These are phyloP conservation scores for Anthostomella pinea DNA, from an alignment of 2,329 filamentous ascomycete genomes.

Conservation along the genomic window DNA sequence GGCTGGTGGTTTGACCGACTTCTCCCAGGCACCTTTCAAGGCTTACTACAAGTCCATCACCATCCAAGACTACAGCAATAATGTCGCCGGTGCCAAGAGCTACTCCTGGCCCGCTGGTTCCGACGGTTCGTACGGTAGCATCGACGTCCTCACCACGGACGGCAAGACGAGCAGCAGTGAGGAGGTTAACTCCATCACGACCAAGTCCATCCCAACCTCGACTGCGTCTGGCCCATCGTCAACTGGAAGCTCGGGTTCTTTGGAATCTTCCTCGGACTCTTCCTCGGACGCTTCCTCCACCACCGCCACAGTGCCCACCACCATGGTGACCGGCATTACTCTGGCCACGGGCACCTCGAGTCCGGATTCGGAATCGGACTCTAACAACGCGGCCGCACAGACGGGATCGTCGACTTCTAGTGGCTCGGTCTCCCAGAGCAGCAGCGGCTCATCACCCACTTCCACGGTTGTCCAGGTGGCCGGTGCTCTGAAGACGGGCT, in stretches of 20 bases:
- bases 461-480: slow-evolving; percentile 12
- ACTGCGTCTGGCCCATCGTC: slow-evolving; percentile 12
- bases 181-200: slow-evolving; percentile 18
- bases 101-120: slow-evolving; percentile 50
- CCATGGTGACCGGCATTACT: slow-evolving; percentile 22
- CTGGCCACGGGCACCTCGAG: slow-evolving; percentile 13
- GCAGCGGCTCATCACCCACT: slow-evolving; percentile 8
- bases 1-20: slow-evolving; percentile 61
- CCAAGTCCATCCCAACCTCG: slow-evolving; percentile 10
- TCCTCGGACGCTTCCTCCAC: slow-evolving; percentile 18
- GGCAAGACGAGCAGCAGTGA: slow-evolving; percentile 21
- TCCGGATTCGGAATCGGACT: not conserved
- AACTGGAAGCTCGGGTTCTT: slow-evolving; percentile 2
- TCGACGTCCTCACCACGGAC: slow-evolving; percentile 45
- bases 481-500: slow-evolving; percentile 23
- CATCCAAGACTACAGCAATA: slow-evolving; percentile 54
- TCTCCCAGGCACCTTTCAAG: slow-evolving; percentile 49
- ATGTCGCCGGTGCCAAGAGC: slow-evolving; percentile 45
- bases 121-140: slow-evolving; percentile 49
- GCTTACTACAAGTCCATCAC: slow-evolving; percentile 57
- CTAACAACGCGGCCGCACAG: slow-evolving; percentile 5
- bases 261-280: slow-evolving; percentile 14
- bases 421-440: slow-evolving; percentile 4
- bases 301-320: slow-evolving; percentile 11
- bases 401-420: slow-evolving; percentile 10